Evolutionary conservation across 768 basidiomycete species (phyloP).

Genomic region (Kondoa malvinella): DNA sequence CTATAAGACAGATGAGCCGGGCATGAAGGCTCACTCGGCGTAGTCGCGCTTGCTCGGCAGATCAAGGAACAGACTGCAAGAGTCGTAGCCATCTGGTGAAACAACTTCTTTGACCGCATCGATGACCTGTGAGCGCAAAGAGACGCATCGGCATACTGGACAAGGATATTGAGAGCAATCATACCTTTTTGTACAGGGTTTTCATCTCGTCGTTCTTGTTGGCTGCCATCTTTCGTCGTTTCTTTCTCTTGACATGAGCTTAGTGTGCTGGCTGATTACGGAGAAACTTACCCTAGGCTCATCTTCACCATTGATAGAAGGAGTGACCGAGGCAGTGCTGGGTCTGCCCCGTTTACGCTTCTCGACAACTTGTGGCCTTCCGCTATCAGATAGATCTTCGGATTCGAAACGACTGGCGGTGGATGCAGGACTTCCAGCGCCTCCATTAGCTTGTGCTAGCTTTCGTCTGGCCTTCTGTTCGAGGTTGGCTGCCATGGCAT

Average conservation of each 20-base stretch:
- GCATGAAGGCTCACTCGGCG: conserved; percentile 35
- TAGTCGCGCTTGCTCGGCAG: conserved; percentile 51
- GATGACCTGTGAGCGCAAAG: background rate
- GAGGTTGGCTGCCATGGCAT: conserved; percentile 25
- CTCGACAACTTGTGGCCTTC: conserved; percentile 24
- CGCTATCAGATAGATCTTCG: background rate
- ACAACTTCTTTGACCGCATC: conserved; percentile 16
- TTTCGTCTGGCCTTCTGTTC: conserved; percentile 8
- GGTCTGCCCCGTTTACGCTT: conserved; percentile 12
- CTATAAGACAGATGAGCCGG: conserved; percentile 24
- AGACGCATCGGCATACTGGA: background rate
- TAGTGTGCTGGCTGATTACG: background rate
- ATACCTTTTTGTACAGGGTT: conserved; percentile 56
- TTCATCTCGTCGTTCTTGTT: conserved; percentile 47
- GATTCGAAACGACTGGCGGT: conserved; percentile 7
- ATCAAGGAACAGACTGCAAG: conserved; percentile 73
- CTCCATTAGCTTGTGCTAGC: background rate
- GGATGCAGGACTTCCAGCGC: conserved; percentile 10
- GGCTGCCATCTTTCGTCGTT: background rate
- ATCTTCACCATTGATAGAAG: conserved; percentile 47
- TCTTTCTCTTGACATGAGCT: background rate
- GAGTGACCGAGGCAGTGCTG: conserved; percentile 52
- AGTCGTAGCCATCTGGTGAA: conserved; percentile 46
- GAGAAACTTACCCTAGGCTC: conserved; percentile 52
- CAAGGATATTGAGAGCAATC: background rate